These are phyloP conservation scores for Alternaria solani DNA, from an alignment of 2,329 filamentous ascomycete genomes.

Conservation along the genomic window DNA sequence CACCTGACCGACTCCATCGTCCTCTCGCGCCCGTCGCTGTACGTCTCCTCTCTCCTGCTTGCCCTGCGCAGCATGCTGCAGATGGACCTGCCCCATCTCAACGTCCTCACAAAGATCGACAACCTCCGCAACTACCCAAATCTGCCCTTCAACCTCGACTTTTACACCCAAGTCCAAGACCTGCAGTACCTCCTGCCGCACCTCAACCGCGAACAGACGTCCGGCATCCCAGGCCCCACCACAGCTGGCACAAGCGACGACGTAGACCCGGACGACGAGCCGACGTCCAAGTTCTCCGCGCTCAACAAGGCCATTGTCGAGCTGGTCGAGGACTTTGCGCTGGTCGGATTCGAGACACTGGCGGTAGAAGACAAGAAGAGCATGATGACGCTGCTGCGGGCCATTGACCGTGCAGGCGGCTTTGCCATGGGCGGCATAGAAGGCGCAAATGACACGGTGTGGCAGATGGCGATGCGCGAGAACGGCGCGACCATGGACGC, in stretches of 20 bases:
- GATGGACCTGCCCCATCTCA: slow-evolving; percentile 95
- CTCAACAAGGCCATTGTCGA: slow-evolving; percentile 88
- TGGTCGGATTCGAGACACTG: slow-evolving; percentile 91
- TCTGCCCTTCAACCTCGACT: slow-evolving; percentile 94
- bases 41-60: slow-evolving; percentile 91
- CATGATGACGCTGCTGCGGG: slow-evolving; percentile 89
- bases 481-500: slow-evolving; percentile 76
- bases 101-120: slow-evolving; percentile 97
- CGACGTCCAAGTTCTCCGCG: slow-evolving; percentile 73
- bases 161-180: slow-evolving; percentile 96
- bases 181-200: slow-evolving; percentile 82
- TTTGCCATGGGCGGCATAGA: slow-evolving; percentile 92
- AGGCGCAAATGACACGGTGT: slow-evolving; percentile 94
- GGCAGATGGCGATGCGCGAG: slow-evolving; percentile 91
- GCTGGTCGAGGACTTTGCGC: slow-evolving; percentile 85
- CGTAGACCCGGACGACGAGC: slow-evolving; percentile 58
- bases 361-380: slow-evolving; percentile 96
- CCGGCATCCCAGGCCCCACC: slow-evolving; percentile 46
- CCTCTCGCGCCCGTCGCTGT: slow-evolving; percentile 90
- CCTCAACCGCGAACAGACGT: slow-evolving; percentile 74
- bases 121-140: slow-evolving; percentile 85
- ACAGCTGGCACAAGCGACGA: slow-evolving; percentile 30
- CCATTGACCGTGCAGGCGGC: slow-evolving; percentile 90
- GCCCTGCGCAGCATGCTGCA: slow-evolving; percentile 97
- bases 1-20: slow-evolving; percentile 95